Evolutionary conservation across 352 stramenopile species (phyloP).

Genomic region (Aphanomyces stellatus): DNA sequence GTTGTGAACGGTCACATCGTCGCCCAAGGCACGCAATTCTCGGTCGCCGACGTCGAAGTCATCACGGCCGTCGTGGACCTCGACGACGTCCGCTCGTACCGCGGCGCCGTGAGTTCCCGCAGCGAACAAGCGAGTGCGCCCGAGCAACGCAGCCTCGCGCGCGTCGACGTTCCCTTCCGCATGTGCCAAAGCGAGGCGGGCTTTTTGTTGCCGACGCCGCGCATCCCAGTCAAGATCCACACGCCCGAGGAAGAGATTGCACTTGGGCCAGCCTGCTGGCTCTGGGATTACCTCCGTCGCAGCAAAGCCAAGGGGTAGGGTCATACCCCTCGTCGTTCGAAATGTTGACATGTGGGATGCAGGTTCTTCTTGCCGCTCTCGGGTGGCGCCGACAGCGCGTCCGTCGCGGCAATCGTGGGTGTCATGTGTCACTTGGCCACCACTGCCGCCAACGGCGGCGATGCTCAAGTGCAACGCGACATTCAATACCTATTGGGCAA

Average conservation of each 20-base stretch:
- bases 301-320: constrained; percentile 41
- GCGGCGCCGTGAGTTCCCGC: constrained; percentile 87
- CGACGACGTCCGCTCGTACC: constrained; percentile 96
- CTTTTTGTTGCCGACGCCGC: constrained; percentile 31
- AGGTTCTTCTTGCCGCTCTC: constrained; percentile 97
- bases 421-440: constrained; percentile 96
- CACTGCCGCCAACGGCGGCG: constrained; percentile 69
- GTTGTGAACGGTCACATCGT: constrained; percentile 96
- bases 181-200: constrained; percentile 44
- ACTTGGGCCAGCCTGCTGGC: constrained; percentile 95
- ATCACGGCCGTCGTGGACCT: constrained; percentile 96
- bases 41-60: constrained; percentile 93
- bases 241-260: constrained; percentile 96
- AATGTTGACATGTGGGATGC: background rate
- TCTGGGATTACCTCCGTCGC: constrained; percentile 98
- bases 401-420: constrained; percentile 94
- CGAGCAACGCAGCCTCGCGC: constrained; percentile 47
- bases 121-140: constrained; percentile 89
- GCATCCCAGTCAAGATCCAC: constrained; percentile 72
- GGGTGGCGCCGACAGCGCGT: constrained; percentile 94
- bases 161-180: constrained; percentile 67
- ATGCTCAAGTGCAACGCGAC: constrained; percentile 71
- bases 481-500: constrained; percentile 74
- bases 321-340: constrained; percentile 1
- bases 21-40: constrained; percentile 95